Evolutionary conservation across 2,329 filamentous ascomycete species (phyloP).

Genomic region (Alternaria postmessia): DNA sequence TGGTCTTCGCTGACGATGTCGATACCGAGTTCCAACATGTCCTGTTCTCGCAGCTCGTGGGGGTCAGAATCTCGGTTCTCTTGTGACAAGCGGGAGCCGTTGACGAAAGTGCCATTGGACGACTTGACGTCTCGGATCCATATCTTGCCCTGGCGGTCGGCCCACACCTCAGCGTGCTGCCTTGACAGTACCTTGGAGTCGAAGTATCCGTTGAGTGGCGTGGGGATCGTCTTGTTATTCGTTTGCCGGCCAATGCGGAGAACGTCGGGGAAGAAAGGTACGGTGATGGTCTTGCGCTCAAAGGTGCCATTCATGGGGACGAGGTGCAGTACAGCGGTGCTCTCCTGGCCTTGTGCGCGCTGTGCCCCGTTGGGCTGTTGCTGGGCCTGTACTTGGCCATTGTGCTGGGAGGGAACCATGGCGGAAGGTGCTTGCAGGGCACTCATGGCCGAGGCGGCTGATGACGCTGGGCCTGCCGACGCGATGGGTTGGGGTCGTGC

Average conservation of each 20-base stretch:
- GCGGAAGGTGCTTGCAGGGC: slow-evolving; percentile 69
- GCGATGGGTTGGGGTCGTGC: slow-evolving; percentile 69
- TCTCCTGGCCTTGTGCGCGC: slow-evolving; percentile 60
- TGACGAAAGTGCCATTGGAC: slow-evolving; percentile 98
- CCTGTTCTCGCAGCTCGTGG: slow-evolving; percentile 88
- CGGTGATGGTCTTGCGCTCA: slow-evolving; percentile 93
- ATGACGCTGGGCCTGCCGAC: slow-evolving; percentile 64
- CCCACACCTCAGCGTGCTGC: slow-evolving; percentile 96
- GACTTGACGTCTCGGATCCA: slow-evolving; percentile 98
- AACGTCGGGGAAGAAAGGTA: slow-evolving; percentile 93
- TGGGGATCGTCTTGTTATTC: slow-evolving; percentile 94
- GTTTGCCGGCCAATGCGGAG: slow-evolving; percentile 95
- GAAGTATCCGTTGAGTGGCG: slow-evolving; percentile 91
- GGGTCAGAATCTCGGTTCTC: slow-evolving; percentile 97
- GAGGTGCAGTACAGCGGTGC: slow-evolving; percentile 82
- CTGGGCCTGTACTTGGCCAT: slow-evolving; percentile 66
- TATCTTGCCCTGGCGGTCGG: slow-evolving; percentile 83
- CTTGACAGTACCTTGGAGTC: slow-evolving; percentile 97
- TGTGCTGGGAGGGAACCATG: slow-evolving; percentile 73
- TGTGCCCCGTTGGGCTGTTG: slow-evolving; percentile 63
- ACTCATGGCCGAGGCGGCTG: slow-evolving; percentile 69
- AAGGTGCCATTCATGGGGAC: slow-evolving; percentile 95
- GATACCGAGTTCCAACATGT: slow-evolving; percentile 93
- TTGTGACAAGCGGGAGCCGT: slow-evolving; percentile 84
- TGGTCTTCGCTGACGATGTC: slow-evolving; percentile 99